Conservation (phyloP, 176 grass and related monocot genomes). For the bread wheat (Triticum aestivum) region IWGSC_CS_RefSeq_v2.1 NC_057794.1:396268081-396268580, state of each 20-base stretch:
- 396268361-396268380: neutral
- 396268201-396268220: conserved; percentile 29
- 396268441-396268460: neutral
- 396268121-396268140: conserved; percentile 86
- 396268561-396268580: neutral
- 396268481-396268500: neutral
- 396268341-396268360: conserved; percentile 12
- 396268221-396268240: conserved; percentile 96
- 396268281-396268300: conserved; percentile 79
- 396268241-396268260: conserved; percentile 83
- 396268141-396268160: conserved; percentile 53
- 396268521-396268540: neutral
- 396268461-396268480: neutral
- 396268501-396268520: neutral
- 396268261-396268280: conserved; percentile 92
- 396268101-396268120: conserved; percentile 92
- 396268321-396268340: neutral
- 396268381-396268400: neutral
- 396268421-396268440: neutral
- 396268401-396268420: neutral
- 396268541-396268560: neutral
- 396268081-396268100: conserved; percentile 97
- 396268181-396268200: neutral
- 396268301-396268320: conserved; percentile 21
- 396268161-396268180: conserved; percentile 25